Evolutionary conservation across 1,284 basidiomycete genomes (phyloP), one percentile per base, ranked within the genome.

Genomic region (Apiotrichum siamense): DNA sequence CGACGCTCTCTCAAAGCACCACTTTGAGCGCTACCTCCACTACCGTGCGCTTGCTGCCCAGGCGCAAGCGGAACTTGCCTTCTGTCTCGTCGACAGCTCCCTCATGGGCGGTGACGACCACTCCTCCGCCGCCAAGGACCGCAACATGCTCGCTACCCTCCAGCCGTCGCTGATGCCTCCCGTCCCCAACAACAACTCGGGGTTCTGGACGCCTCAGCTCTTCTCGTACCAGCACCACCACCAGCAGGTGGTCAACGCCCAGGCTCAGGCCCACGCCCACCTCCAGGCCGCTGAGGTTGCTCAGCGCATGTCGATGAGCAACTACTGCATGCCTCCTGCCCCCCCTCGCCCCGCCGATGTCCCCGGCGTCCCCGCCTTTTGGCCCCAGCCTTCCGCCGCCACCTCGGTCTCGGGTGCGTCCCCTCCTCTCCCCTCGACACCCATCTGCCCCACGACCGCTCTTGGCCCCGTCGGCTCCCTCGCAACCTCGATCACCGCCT

Each of bases 31-130:
- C 44, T 70, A 65, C 56, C 56, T 69, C 9, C 63, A 70, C 55
- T 72, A 72, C 65, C 67, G 65, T 52, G 60, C 62, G 7, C 67
- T 69, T 31, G 68, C 68, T 26, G 62, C 62, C 15, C 60, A 67
- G 47, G 67, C 64, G 17, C 63, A 66, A 59, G 62, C 61, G 20
- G 64, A 66, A 51, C 62, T 44, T 31, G 57, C 49, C 44, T 47
- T 42, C 43, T 58, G 44, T 44, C 54, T 49, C 24, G 59, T 58
- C 44, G 52, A 59, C 42, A 50, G 42, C 27, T 31, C 26, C 55
- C 24, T 41, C 47, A 40, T 63, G 57, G 45, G 50, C 48, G n/a
- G 55, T 42, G 48, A 50, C 49, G 24, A 49, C 42, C 33, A 43
- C 50, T 42, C 50, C 54, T 18, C 60, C 57, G 56, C 46, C 58